Evolutionary conservation across 257 asterid genomes (phyloP).

Genomic region (Verbascum thapsus): DNA sequence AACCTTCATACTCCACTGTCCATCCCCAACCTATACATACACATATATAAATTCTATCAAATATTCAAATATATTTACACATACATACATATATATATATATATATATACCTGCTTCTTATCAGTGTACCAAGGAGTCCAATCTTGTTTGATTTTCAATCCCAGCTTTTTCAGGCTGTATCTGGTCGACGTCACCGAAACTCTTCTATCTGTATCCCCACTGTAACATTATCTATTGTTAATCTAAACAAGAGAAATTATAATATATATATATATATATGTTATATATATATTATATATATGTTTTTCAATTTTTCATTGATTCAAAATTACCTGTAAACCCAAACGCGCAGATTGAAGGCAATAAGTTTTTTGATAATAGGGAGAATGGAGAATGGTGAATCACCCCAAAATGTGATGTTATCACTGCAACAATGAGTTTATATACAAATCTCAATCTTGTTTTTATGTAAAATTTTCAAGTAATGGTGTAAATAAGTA

Average conservation of each 20-base stretch:
- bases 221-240: no score
- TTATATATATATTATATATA: no score
- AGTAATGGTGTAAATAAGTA: no score
- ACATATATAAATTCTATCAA: no score
- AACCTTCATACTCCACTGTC: conserved; percentile 64
- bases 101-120: conserved; percentile 3
- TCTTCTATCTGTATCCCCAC: conserved; percentile 56
- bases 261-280: no score
- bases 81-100: background rate
- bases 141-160: conserved; percentile 44
- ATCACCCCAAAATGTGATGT: conserved; percentile 48
- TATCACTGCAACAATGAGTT: conserved; percentile 43
- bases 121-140: conserved; percentile 65
- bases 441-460: no score
- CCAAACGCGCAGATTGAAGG: conserved; percentile 64
- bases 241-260: no score
- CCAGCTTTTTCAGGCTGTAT: conserved; percentile 41
- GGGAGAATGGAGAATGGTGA: conserved; percentile 68
- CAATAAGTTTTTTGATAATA: conserved; percentile 47
- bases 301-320: no score
- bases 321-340: conserved; percentile 67
- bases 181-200: conserved; percentile 60
- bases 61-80: no score
- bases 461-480: no score
- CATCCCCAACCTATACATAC: conserved; percentile 80